These are phyloP conservation scores for Sordariomycetes sp. DNA, from an alignment of 2,329 filamentous ascomycete species.

Conservation along the genomic window DNA sequence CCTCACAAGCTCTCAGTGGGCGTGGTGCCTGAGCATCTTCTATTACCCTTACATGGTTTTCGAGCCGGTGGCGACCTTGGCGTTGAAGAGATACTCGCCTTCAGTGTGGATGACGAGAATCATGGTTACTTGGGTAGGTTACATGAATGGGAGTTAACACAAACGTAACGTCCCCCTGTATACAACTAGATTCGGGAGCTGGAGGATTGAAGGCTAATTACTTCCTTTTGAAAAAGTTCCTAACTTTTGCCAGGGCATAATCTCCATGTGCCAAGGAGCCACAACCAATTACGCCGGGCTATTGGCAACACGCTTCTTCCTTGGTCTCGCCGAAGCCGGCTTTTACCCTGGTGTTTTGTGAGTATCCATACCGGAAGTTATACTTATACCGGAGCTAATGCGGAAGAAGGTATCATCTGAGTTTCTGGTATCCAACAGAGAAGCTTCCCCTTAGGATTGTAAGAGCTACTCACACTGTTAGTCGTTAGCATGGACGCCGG, in stretches of 20 bases:
- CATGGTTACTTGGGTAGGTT: constrained; percentile 12
- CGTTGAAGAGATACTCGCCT: constrained; percentile 11
- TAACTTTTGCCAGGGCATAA: constrained; percentile 6
- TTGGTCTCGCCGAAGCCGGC: constrained; percentile 14
- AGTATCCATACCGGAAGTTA: background rate
- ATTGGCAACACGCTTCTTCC: constrained; percentile 13
- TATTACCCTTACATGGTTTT: constrained; percentile 14
- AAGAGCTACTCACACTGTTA: background rate
- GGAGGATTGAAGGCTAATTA: background rate
- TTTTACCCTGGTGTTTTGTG: constrained; percentile 15
- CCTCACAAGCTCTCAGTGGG: constrained; percentile 12
- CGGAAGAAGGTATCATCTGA: constrained; percentile 10
- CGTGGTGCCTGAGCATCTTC: constrained; percentile 12
- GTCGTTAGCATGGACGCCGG: background rate
- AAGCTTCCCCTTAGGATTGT: constrained; percentile 17
- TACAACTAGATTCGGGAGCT: background rate
- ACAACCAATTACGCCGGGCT: constrained; percentile 13
- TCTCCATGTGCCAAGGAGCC: constrained; percentile 12
- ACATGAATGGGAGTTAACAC: background rate
- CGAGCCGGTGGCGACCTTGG: constrained; percentile 12
- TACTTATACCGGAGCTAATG: background rate
- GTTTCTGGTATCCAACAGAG: constrained; percentile 18
- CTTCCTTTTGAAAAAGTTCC: background rate
- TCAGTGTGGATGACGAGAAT: constrained; percentile 13
- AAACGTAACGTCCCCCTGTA: too few relatives aligned